Evolutionary conservation across 176 grass and related monocot species (phyloP).

Genomic region (Zoysia pacifica): DNA sequence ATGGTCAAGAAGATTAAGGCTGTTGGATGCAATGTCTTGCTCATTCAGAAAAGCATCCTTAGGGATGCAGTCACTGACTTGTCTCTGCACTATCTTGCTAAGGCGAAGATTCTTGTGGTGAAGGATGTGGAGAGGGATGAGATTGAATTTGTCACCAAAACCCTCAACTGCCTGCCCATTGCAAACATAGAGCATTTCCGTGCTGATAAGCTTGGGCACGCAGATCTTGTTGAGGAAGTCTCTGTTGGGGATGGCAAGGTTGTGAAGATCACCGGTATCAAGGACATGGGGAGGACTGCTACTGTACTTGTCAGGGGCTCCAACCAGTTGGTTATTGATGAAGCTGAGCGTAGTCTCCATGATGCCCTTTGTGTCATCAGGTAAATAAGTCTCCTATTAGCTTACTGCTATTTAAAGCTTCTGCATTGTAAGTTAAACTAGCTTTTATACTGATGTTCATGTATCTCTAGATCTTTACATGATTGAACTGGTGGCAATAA

Average conservation of each 20-base stretch:
- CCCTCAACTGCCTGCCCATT: slow-evolving; percentile 87
- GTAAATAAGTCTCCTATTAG: slow-evolving; percentile 33
- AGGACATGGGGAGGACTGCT: slow-evolving; percentile 79
- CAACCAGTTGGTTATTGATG: slow-evolving; percentile 89
- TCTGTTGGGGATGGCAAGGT: slow-evolving; percentile 85
- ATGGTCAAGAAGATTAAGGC: slow-evolving; percentile 98
- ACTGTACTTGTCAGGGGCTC: slow-evolving; percentile 82
- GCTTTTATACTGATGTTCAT: background rate
- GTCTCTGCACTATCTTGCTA: slow-evolving; percentile 89
- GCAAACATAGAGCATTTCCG: slow-evolving; percentile 97
- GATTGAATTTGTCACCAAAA: slow-evolving; percentile 96
- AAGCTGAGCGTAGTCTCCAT: slow-evolving; percentile 90
- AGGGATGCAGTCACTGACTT: slow-evolving; percentile 87
- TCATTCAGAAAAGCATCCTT: slow-evolving; percentile 95
- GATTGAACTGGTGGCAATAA: background rate
- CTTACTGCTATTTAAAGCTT: background rate
- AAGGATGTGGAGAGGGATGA: slow-evolving; percentile 96
- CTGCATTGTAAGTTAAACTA: background rate
- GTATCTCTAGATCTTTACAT: background rate
- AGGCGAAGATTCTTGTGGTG: slow-evolving; percentile 85
- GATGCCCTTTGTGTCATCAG: slow-evolving; percentile 96
- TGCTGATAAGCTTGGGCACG: slow-evolving; percentile 79
- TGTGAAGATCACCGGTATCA: slow-evolving; percentile 83
- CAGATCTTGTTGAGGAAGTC: slow-evolving; percentile 81
- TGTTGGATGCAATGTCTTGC: slow-evolving; percentile 76